Base-by-base conservation (phyloP, 1,139 yeast species). In the Protomyces pachydermus region DNA sequence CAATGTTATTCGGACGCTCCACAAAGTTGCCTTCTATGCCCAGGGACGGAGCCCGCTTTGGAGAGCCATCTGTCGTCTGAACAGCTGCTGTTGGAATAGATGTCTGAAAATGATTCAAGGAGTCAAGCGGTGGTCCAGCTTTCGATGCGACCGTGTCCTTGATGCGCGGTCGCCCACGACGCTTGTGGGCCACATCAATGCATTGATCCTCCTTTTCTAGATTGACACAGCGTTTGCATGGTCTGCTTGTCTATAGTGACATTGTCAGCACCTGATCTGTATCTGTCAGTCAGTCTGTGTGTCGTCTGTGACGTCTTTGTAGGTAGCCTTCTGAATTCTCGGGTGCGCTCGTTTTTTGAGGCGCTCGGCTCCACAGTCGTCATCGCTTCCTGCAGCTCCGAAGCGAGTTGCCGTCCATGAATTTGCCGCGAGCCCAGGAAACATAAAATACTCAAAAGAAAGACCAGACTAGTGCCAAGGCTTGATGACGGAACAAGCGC, bases 141-240 rank as follows among this genome's bases (percentile, higher is more conserved):
- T 42, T n/a, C 10, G 56, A 45, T 46, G 54, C 37, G 28, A 51
- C 32, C 46, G 54, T 53, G 37, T 58, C 62, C 42, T 55, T 45
- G 20, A 67, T 53, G 1, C 68, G 60, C 25, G 68, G 68, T 39
- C 68, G 60, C 6, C 68, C 68, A 3, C 68, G 66, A n/a, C 67
- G 65, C 50, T 67, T 67, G 61, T 65, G 68, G 14, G 60, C 65
- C 9, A 66, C 65, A 46, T 67, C 68, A 20, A 61, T 64, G 53
- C 68, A 67, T 2, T 66, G 55, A 39, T 65, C 63, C 25, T 56
- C 56, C 35, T 65, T 65, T 3, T 68, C 68, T 45, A 67, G 64
- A 18, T 60, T 54, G 3, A 65, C 56, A 45, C 68, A 67, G 10
- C 68, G 67, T 39, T 57, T 57, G 57, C 68, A 67, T 9, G 68